Base-by-base conservation (phyloP, 306 rosid genomes). In the Sicyos edulis region DNA sequence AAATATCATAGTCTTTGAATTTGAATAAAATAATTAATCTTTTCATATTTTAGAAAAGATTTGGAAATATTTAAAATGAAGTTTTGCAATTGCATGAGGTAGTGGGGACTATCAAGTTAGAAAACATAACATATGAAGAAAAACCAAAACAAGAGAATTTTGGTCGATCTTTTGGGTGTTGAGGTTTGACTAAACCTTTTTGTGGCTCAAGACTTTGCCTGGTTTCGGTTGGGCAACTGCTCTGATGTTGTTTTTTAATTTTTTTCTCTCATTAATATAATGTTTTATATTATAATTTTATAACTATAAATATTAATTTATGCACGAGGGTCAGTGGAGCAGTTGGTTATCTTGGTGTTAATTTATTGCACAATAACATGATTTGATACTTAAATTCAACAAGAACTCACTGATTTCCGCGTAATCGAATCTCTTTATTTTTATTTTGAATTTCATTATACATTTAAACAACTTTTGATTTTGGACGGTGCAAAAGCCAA, bases 401-500 rank as follows among this genome's bases (percentile, higher is more conserved):
- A 12, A 40, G 72, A 44, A 6, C 32, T 2, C 32, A 45, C 55
- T 45, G 72, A 49, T 66, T 66, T 66, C 55, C 72, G 19, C 72
- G 72, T 66, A 66, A 29, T 62, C 32, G 19, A n/a, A 42, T 32
- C 55, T 37, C 8, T 44, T 45, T 47, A 21, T 66, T 66, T 11
- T 66, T 13, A 19, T 66, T 5, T 66, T 19, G 14, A 8, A n/a
- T 40, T 66, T 44, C 19, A 19, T 20, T 44, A 42, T 66, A 16
- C 54, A 42, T 44, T 15, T 19, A 66, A 66, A 66, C 37, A 66
- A 65, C 26, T 32, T 40, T 34, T 40, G 26, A 64, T 40, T 42
- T 65, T 19, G 71, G 71, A 6, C 53, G 71, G 71, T 65, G 71
- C 68, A 44, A 44, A 42, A 42, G 52, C 54, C 53, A 65, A 63